Evolutionary conservation across 1,139 yeast genomes (phyloP).

Genomic region (Taphrina communis): DNA sequence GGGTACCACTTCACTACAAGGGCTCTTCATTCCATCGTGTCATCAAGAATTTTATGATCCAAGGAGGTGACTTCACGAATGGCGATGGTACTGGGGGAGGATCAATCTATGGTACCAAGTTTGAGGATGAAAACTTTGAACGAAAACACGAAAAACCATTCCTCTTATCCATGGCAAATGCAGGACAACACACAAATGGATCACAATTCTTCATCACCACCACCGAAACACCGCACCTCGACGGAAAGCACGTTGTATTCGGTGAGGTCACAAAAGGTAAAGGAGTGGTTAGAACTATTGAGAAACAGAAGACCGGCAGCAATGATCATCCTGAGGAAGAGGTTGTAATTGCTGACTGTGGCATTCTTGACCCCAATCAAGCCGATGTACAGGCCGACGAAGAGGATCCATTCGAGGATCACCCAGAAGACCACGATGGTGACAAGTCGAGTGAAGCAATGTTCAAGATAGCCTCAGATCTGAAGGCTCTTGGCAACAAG

Average conservation of each 20-base stretch:
- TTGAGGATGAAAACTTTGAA: slow-evolving; percentile 87
- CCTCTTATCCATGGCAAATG: slow-evolving; percentile 85
- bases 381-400: slow-evolving; percentile 58
- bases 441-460: slow-evolving; percentile 65
- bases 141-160: slow-evolving; percentile 79
- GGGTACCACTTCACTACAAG: slow-evolving; percentile 58
- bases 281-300: slow-evolving; percentile 77
- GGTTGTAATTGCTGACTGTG: slow-evolving; percentile 76
- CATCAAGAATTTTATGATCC: slow-evolving; percentile 84
- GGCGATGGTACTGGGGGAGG: slow-evolving; percentile 95
- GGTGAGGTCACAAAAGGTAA: slow-evolving; percentile 88
- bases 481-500: slow-evolving; percentile 80
- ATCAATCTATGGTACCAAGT: slow-evolving; percentile 96
- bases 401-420: slow-evolving; percentile 83
- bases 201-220: slow-evolving; percentile 92
- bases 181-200: slow-evolving; percentile 94
- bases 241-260: slow-evolving; percentile 95
- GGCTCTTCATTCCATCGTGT: slow-evolving; percentile 89
- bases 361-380: slow-evolving; percentile 67
- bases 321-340: slow-evolving; percentile 68
- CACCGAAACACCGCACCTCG: slow-evolving; percentile 68
- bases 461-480: slow-evolving; percentile 65
- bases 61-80: slow-evolving; percentile 95
- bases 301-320: slow-evolving; percentile 52
- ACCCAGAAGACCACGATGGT: slow-evolving; percentile 69